Conservation (phyloP, 2,329 filamentous ascomycete species). For the Trichoderma sp. region DNA sequence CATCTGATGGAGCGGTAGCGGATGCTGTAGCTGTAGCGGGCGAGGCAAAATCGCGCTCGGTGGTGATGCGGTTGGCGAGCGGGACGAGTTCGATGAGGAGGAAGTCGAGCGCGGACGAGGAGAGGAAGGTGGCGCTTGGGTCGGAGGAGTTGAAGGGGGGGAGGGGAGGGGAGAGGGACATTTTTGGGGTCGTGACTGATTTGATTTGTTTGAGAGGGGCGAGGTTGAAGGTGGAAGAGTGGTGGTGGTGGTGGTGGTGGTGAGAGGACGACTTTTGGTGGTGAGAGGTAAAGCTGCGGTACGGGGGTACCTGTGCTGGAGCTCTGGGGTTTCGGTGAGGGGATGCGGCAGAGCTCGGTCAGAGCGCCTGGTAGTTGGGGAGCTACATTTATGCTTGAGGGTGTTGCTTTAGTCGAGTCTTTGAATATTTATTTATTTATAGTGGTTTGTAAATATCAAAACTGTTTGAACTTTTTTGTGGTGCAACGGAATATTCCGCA, state of each 20-base stretch:
- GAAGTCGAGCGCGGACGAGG: constrained; percentile 86
- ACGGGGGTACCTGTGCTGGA: background rate
- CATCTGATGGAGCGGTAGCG: background rate
- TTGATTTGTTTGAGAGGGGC: background rate
- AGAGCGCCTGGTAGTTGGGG: no score
- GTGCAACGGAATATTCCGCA: no score
- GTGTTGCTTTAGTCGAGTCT: no score
- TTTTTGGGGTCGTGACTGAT: constrained; percentile 36
- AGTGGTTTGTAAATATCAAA: no score
- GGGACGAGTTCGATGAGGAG: constrained; percentile 96
- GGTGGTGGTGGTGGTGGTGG: background rate
- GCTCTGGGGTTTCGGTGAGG: no score
- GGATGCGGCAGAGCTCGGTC: no score
- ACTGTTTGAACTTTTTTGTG: no score
- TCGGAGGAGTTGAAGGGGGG: constrained; percentile 72
- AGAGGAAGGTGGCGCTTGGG: constrained; percentile 74
- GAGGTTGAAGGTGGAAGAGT: background rate
- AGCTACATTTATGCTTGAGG: no score
- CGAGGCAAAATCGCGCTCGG: constrained; percentile 61
- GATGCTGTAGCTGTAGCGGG: background rate
- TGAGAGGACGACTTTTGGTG: background rate
- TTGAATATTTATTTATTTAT: no score
- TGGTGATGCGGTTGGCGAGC: constrained; percentile 82
- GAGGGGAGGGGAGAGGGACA: constrained; percentile 73
- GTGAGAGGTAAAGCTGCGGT: background rate